A percentile compares a stretch with the other conserved stretches of the same genome.
phyloP scores from a whole-genome alignment of 495 filamentous ascomycete genomes.

The Neurospora sp. region DNA sequence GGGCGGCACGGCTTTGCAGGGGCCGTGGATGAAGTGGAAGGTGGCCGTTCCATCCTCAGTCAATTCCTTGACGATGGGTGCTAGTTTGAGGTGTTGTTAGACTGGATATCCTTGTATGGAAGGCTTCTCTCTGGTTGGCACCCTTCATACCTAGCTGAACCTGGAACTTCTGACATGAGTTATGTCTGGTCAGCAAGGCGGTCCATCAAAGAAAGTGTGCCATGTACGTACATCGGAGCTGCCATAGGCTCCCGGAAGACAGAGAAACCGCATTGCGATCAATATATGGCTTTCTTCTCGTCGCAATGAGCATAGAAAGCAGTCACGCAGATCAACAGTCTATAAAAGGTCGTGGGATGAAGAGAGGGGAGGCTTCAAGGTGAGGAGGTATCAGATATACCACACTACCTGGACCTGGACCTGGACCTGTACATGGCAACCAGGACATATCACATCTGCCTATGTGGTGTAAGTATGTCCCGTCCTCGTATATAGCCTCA shows the following conservation, averaged over 20 bases:
- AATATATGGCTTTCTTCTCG: neutral
- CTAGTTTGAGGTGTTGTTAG: conserved; percentile 11
- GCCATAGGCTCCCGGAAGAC: conserved; percentile 38
- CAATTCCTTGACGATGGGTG: conserved; percentile 37
- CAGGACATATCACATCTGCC: neutral
- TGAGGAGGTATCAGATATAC: neutral
- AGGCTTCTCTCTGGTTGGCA: neutral
- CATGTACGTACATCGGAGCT: conserved; percentile 37
- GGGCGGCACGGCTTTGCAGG: conserved; percentile 35
- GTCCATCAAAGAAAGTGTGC: neutral
- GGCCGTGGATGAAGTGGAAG: conserved; percentile 39
- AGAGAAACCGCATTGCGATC: conserved; percentile 31
- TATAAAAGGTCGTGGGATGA: neutral
- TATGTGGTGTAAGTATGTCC: neutral
- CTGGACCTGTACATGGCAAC: neutral
- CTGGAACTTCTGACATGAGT: conserved; percentile 37
- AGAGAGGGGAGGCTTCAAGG: neutral
- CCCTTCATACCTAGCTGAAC: conserved; percentile 35
- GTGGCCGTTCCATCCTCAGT: conserved; percentile 31
- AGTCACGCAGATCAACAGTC: neutral
- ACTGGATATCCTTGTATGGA: neutral
- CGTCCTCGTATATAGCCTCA: neutral
- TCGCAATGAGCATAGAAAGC: neutral
- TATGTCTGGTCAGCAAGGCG: neutral
- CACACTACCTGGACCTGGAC: neutral